Base-by-base conservation (phyloP, 2,329 filamentous ascomycete species). In the Acrocalymma vagum region DNA sequence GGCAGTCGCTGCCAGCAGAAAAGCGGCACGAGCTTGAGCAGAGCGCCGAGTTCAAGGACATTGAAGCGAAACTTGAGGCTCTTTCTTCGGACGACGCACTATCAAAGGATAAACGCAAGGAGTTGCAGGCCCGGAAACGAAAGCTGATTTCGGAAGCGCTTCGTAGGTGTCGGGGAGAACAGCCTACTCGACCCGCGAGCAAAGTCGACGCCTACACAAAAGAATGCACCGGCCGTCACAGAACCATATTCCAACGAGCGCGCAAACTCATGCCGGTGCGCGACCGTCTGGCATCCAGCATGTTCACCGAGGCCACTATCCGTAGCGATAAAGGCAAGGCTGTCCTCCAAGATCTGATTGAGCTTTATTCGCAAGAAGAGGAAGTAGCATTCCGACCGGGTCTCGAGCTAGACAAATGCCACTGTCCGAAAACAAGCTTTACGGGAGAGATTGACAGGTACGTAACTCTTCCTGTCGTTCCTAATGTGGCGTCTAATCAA, bases 71-170 rank as follows among this genome's bases (percentile, higher is more conserved):
- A 42, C 43, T 47, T 47, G 16, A 47, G 39, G 10, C 29, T 28
- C 33, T 45, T 45, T 39, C 40, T 43, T 45, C 20, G 15, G 41
- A 48, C 34, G 21, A 45, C 23, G 20, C 21, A 37, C 41, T 45
- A 44, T 44, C 20, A 42, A 47, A 42, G 38, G 42, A 42, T 47
- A 34, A 47, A 47, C 29, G 33, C 18, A 48, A 48, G 40, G 29
- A 48, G 44, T 31, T 43, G 21, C 27, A 48, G 30, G 34, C 30
- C 33, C 25, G 26, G 38, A 48, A 47, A 42, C 29, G 27, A 42
- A 42, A 47, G 33, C 29, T 48, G 10, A 48, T 48, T 44, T 48
- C 22, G 29, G 34, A 42, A 42, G 34, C 25, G 33, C 33, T 47
- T 34, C 18, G 22, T 37, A 46, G 17, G 31, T 45, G 21, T 43